These are phyloP conservation scores for Cryptosporidium baileyi DNA, from an alignment of 169 alveolate species.

Conservation along the genomic window DNA sequence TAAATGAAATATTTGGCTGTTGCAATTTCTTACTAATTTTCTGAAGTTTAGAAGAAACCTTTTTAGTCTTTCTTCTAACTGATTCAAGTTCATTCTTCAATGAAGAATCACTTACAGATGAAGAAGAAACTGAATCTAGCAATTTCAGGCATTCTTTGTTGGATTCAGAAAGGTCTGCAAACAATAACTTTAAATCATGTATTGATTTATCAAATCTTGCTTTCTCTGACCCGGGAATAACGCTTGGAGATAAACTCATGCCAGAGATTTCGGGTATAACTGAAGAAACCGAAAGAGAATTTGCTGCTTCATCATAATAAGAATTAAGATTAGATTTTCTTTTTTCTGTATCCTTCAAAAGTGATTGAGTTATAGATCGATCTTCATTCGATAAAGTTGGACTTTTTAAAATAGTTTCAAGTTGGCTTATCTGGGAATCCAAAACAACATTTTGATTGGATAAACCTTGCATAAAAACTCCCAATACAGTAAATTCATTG, in stretches of 20 bases:
- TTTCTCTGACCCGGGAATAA: slow-evolving; percentile 1
- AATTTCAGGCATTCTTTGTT: slow-evolving; percentile 1
- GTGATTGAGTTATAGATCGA: slow-evolving; percentile 11
- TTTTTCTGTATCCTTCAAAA: slow-evolving; percentile 29
- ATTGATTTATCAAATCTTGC: slow-evolving; percentile 9
- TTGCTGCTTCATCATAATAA: slow-evolving; percentile 21
- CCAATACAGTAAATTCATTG: slow-evolving; percentile 9
- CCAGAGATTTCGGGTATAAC: not conserved
- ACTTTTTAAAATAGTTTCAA: slow-evolving; percentile 10
- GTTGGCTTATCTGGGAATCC: slow-evolving; percentile 10
- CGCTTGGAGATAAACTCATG: not conserved
- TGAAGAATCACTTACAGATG: slow-evolving; percentile 29
- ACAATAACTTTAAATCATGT: not conserved
- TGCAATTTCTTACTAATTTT: slow-evolving; percentile 31
- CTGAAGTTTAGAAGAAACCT: not conserved
- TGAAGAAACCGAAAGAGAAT: not conserved
- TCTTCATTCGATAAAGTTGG: slow-evolving; percentile 57
- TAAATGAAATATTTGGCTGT: slow-evolving; percentile 36
- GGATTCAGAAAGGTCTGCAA: slow-evolving; percentile 11
- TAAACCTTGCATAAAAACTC: not conserved
- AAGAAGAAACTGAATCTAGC: not conserved
- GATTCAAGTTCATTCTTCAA: slow-evolving; percentile 36
- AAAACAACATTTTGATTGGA: slow-evolving; percentile 6
- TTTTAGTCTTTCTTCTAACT: slow-evolving; percentile 4
- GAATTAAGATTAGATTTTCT: not conserved